These are phyloP conservation scores for Anacardium occidentale DNA, from an alignment of 345 rosid genomes.

Conservation along the genomic window DNA sequence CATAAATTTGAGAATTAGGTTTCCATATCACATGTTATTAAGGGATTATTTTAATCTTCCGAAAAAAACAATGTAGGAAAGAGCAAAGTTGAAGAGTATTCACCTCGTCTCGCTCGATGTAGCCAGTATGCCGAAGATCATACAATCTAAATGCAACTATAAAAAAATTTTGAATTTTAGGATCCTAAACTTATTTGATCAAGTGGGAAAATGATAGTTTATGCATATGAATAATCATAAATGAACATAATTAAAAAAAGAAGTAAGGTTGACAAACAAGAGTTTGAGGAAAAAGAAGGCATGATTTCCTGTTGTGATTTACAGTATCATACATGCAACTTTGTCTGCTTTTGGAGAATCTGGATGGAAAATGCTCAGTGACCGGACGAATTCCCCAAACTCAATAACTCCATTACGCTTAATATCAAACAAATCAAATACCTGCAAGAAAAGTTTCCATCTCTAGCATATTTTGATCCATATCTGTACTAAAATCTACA, in stretches of 20 bases:
- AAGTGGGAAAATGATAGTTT: neutral
- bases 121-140: slow-evolving; percentile 57
- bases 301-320: neutral
- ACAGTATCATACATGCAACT: slow-evolving; percentile 43
- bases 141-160: slow-evolving; percentile 68
- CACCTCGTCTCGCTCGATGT: slow-evolving; percentile 61
- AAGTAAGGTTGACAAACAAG: neutral
- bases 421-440: slow-evolving; percentile 58
- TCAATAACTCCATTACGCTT: slow-evolving; percentile 63
- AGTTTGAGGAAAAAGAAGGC: too few relatives aligned
- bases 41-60: neutral
- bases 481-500: neutral
- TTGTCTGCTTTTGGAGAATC: slow-evolving; percentile 46
- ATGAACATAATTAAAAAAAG: neutral
- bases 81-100: slow-evolving; percentile 2
- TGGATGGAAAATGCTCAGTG: slow-evolving; percentile 71
- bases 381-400: slow-evolving; percentile 70
- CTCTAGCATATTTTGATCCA: neutral
- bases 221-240: neutral
- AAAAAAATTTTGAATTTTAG: slow-evolving; percentile 3
- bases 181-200: neutral
- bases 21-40: too few relatives aligned
- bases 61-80: neutral
- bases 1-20: slow-evolving; percentile 13
- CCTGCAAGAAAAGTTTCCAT: slow-evolving; percentile 36